Evolutionary conservation across 176 grass and related monocot genomes (phyloP).

Genomic region (Oryza longistaminata): DNA sequence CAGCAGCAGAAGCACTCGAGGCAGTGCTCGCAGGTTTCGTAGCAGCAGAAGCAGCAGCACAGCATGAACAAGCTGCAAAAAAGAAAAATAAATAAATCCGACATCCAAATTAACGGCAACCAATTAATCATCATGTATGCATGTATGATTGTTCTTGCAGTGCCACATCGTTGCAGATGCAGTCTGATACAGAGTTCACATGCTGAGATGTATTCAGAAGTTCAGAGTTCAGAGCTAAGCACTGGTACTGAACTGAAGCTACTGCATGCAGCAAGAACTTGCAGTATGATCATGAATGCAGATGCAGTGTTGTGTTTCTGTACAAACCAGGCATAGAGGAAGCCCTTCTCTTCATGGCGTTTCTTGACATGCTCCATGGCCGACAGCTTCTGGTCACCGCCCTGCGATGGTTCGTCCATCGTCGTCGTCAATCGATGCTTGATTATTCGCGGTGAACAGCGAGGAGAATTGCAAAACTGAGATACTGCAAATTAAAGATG

Average conservation of each 20-base stretch:
- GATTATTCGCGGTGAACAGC: neutral
- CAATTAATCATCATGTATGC: neutral
- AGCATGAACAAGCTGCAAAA: conserved; percentile 52
- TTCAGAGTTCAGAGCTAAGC: too few species aligned
- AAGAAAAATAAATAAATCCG: neutral
- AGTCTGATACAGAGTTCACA: neutral
- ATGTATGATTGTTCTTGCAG: too few species aligned
- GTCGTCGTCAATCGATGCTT: neutral
- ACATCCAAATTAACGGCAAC: too few species aligned
- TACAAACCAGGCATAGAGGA: conserved; percentile 74
- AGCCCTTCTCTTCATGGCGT: conserved; percentile 73
- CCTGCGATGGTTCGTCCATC: conserved; percentile 29
- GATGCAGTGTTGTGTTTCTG: neutral
- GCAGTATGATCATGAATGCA: neutral
- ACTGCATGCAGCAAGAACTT: neutral
- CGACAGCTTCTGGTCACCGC: conserved; percentile 23
- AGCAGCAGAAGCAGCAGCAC: conserved; percentile 78
- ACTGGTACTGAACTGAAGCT: neutral
- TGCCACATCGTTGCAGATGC: neutral
- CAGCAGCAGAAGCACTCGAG: conserved; percentile 65
- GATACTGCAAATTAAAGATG: neutral
- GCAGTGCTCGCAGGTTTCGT: conserved; percentile 64
- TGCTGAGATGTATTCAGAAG: too few species aligned
- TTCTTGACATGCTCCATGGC: conserved; percentile 68
- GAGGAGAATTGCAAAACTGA: conserved; percentile 10